Evolutionary conservation across 495 filamentous ascomycete genomes (phyloP).

Genomic region (Penicillium pancosmium): DNA sequence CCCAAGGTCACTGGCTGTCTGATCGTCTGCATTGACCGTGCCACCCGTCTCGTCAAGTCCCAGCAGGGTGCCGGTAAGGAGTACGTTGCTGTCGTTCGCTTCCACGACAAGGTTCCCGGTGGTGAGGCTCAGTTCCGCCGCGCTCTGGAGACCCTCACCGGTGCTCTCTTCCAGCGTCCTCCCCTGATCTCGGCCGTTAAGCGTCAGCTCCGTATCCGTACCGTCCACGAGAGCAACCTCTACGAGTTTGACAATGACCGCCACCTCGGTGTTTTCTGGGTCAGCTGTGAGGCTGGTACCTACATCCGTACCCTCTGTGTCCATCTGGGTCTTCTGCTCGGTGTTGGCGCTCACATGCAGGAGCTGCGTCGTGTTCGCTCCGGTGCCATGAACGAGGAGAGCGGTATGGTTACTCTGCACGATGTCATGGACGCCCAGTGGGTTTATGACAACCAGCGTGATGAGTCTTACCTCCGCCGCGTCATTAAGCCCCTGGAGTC

Average conservation of each 20-base stretch:
- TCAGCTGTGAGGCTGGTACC: constrained; percentile 96
- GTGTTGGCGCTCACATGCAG: constrained; percentile 98
- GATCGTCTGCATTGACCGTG: constrained; percentile 94
- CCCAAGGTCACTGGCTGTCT: constrained; percentile 93
- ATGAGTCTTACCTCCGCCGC: constrained; percentile 82
- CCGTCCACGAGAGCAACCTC: constrained; percentile 92
- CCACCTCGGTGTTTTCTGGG: constrained; percentile 98
- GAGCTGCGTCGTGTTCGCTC: constrained; percentile 91
- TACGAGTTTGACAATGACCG: constrained; percentile 98
- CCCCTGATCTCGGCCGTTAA: constrained; percentile 98
- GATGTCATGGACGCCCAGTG: constrained; percentile 96
- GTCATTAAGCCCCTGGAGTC: constrained; percentile 91
- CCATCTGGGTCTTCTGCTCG: constrained; percentile 87
- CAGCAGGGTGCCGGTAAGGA: constrained; percentile 97
- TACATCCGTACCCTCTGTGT: constrained; percentile 98
- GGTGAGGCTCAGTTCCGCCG: constrained; percentile 86
- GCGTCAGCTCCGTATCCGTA: constrained; percentile 94
- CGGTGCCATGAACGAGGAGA: constrained; percentile 90
- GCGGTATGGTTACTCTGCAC: constrained; percentile 88
- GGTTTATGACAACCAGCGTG: constrained; percentile 86
- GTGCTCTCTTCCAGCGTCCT: constrained; percentile 95
- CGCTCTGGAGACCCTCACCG: constrained; percentile 91
- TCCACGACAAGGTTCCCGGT: constrained; percentile 90
- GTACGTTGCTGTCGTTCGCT: constrained; percentile 81
- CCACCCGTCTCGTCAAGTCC: constrained; percentile 94